Base-by-base conservation (phyloP, 345 rosid species). In the Schrenkiella parvula region DNA sequence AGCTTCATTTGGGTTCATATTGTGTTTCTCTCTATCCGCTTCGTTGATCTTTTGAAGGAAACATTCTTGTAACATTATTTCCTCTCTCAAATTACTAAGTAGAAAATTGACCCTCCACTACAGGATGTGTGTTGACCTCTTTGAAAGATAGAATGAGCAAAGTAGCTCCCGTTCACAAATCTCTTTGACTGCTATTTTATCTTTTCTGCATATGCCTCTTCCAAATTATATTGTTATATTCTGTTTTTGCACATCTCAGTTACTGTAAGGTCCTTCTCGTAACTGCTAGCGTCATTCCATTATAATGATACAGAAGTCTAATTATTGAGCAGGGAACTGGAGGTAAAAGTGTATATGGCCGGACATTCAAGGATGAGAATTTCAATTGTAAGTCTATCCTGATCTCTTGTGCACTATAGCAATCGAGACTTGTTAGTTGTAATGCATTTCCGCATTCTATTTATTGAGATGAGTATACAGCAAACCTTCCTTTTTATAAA, bases 311-410 rank as follows among this genome's bases (percentile, higher is more conserved):
- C 51, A 48, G 60, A 69, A 38, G 62, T 51, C 72, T 59, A 51
- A 75, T 59, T 67, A 35, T 64, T 32, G 78, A 84, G 79, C 89
- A 95, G 99, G 99, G 99, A 77, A 95, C 98, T 74, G 99, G 99
- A 75, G 99, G 99, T 46, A 95, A 90, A 83, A 95, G 99, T 81
- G 86, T 95, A 41, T 95, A 90, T 51, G 99, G 99, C 8, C 88
- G 95, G 42, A 92, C 87, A 22, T 95, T 95, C 75, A 92, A 87
- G 79, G 98, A 92, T 81, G 99, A 95, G 75, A 95, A 87, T 83
- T 95, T 95, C 88, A 90, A 92, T 51, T 68, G 99, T 95, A 85
- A 90, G 98, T 83, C 64, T 46, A 42, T 71, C 46, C 64, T 51
- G 5, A 39, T 39, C 58, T 79, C 64, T 39, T 52, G 31, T 34